A percentile compares a stretch with the other conserved stretches of the same genome.
phyloP scores from a whole-genome alignment of 768 basidiomycete species.

The Pulveroboletus sp. region DNA sequence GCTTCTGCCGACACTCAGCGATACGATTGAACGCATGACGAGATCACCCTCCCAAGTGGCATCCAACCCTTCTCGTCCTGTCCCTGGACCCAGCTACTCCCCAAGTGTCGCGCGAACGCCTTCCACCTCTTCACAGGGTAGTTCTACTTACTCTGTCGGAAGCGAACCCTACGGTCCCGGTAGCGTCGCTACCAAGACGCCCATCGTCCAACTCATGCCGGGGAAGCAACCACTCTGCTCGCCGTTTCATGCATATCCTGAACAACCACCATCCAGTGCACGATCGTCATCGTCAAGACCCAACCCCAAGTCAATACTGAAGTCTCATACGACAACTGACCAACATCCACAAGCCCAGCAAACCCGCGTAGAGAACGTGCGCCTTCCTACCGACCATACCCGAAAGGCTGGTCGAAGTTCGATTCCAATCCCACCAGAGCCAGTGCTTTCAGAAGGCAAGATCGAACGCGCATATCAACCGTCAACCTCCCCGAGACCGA shows the following conservation, averaged over 20 bases:
- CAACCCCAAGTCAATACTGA: slow-evolving; percentile 31
- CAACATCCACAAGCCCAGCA: slow-evolving; percentile 15
- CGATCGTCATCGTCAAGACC: slow-evolving; percentile 23
- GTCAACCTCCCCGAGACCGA: slow-evolving; percentile 6
- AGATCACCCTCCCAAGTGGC: slow-evolving; percentile 38
- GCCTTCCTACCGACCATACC: slow-evolving; percentile 1
- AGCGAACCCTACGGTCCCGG: neutral
- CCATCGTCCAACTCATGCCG: neutral
- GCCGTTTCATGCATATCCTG: slow-evolving; percentile 6
- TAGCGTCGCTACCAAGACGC: neutral
- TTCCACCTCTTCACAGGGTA: slow-evolving; percentile 18
- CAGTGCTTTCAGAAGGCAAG: neutral
- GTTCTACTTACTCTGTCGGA: slow-evolving; percentile 11
- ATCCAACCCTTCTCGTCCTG: slow-evolving; percentile 2
- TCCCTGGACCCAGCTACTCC: neutral
- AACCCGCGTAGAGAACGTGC: slow-evolving; percentile 6
- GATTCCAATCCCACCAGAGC: slow-evolving; percentile 9
- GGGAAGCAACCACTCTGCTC: slow-evolving; percentile 9
- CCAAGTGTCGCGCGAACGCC: slow-evolving; percentile 12
- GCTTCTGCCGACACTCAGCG: slow-evolving; percentile 63
- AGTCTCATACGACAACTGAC: slow-evolving; percentile 18
- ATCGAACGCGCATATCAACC: slow-evolving; percentile 6
- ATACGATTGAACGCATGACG: slow-evolving; percentile 75
- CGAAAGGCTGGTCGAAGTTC: slow-evolving; percentile 13
- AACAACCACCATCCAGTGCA: slow-evolving; percentile 12